These are phyloP conservation scores for Trichoderma virens DNA, from an alignment of 495 filamentous ascomycete species.

Conservation along the genomic window DNA sequence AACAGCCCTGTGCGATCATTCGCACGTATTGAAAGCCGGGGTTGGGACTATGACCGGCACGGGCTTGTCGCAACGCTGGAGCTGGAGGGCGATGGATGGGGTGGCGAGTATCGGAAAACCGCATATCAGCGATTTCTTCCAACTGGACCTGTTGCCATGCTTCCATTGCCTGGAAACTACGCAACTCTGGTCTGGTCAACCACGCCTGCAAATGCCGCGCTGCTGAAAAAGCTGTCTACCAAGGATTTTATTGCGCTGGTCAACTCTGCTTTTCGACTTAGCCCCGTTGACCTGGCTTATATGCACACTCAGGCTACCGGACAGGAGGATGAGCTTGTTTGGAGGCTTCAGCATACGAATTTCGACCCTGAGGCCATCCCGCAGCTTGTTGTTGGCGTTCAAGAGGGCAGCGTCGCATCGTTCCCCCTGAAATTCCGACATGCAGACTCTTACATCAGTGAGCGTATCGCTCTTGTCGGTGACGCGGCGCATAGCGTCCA, in stretches of 20 bases:
- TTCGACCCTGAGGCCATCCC: constrained; percentile 40
- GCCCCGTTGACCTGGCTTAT: constrained; percentile 68
- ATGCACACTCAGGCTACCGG: constrained; percentile 57
- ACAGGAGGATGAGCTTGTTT: constrained; percentile 68
- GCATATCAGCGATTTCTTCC: constrained; percentile 96
- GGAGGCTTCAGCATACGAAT: constrained; percentile 66
- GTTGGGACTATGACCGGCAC: constrained; percentile 90
- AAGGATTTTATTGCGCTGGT: constrained; percentile 78
- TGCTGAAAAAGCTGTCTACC: constrained; percentile 64
- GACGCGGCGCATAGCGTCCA: constrained; percentile 95
- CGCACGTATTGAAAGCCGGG: constrained; percentile 71
- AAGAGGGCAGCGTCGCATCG: constrained; percentile 72
- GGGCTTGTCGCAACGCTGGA: constrained; percentile 86
- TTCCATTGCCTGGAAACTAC: constrained; percentile 76
- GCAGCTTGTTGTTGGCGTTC: constrained; percentile 53
- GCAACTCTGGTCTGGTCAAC: constrained; percentile 93
- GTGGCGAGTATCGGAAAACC: constrained; percentile 50
- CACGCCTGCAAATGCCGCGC: constrained; percentile 63
- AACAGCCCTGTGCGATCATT: constrained; percentile 91
- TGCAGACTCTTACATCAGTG: constrained; percentile 81
- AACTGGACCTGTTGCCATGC: constrained; percentile 79
- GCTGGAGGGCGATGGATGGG: constrained; percentile 51
- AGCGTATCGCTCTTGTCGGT: constrained; percentile 80
- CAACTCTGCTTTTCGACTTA: constrained; percentile 87
- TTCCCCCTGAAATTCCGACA: constrained; percentile 90